phyloP scores from a whole-genome alignment of 1,139 yeast species.

The Starmera stellimalicola region DNA sequence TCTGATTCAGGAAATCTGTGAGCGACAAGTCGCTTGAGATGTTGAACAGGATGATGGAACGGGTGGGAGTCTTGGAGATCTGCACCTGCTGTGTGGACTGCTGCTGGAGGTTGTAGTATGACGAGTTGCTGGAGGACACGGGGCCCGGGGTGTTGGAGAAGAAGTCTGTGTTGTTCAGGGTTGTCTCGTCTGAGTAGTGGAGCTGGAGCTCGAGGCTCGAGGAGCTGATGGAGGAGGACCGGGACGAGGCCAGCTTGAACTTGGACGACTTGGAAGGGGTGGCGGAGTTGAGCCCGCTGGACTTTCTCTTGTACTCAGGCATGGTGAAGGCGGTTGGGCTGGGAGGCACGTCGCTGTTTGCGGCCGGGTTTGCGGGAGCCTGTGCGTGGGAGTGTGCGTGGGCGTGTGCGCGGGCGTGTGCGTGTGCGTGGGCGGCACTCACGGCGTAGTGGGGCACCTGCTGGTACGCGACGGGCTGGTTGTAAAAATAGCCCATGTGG shows the following conservation, averaged over 20 bases:
- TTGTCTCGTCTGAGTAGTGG: background rate
- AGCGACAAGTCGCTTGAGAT: conserved; percentile 13
- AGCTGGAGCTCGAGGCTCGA: background rate
- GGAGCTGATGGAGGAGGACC: background rate
- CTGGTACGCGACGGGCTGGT: background rate
- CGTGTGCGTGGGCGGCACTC: conserved; percentile 4
- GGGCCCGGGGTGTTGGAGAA: background rate
- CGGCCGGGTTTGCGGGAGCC: background rate
- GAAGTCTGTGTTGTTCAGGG: background rate
- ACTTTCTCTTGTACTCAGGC: background rate
- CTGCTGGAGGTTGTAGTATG: background rate
- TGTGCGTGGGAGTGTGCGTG: background rate
- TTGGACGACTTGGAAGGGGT: conserved; percentile 1
- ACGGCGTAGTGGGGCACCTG: background rate
- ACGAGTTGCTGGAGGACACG: background rate
- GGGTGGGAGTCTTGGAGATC: conserved; percentile 18
- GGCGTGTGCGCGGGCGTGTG: too few relatives aligned
- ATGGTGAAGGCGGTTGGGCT: background rate
- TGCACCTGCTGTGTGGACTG: conserved; percentile 9
- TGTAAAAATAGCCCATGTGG: background rate
- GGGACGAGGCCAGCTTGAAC: background rate
- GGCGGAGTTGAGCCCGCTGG: background rate
- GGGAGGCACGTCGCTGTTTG: background rate
- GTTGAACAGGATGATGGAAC: conserved; percentile 15
- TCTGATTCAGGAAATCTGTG: conserved; percentile 17